These are phyloP conservation scores for Diplodia scrobiculata DNA, from an alignment of 2,329 filamentous ascomycete genomes.

Conservation along the genomic window DNA sequence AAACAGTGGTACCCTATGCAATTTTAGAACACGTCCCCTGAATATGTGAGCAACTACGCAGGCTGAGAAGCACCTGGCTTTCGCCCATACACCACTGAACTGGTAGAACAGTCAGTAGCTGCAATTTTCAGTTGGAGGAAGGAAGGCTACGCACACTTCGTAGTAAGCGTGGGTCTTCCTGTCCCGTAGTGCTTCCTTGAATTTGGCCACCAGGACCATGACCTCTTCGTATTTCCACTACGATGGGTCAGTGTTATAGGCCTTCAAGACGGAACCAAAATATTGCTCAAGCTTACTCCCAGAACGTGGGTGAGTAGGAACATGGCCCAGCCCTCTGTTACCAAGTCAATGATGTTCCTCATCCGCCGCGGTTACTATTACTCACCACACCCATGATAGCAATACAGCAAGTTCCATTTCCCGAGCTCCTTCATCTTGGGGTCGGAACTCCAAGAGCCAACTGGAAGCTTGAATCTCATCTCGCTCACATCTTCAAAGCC, in stretches of 20 bases:
- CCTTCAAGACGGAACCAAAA: no score
- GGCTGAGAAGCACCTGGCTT: not conserved
- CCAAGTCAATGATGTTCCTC: not conserved
- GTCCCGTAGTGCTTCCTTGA: constrained; percentile 13
- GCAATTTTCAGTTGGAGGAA: not conserved
- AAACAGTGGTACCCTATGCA: not conserved
- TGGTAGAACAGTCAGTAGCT: not conserved
- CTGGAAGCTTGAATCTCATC: constrained; percentile 44
- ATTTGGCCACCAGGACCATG: constrained; percentile 6
- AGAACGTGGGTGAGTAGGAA: constrained; percentile 16
- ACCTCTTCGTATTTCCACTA: constrained; percentile 25
- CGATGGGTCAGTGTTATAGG: no score
- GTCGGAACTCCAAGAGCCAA: constrained; percentile 36
- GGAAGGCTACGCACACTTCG: not conserved
- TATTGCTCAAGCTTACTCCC: not conserved
- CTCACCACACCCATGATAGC: constrained; percentile 36
- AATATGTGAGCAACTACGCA: not conserved
- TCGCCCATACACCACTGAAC: constrained; percentile 11
- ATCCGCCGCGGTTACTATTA: not conserved
- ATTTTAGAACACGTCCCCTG: not conserved
- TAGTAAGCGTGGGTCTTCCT: constrained; percentile 19
- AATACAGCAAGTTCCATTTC: constrained; percentile 37
- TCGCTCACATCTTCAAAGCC: constrained; percentile 59
- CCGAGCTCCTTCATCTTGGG: constrained; percentile 57
- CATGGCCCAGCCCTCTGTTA: constrained; percentile 20